Evolutionary conservation across 495 filamentous ascomycete species (phyloP).

Genomic region (Amorphotheca resinae): DNA sequence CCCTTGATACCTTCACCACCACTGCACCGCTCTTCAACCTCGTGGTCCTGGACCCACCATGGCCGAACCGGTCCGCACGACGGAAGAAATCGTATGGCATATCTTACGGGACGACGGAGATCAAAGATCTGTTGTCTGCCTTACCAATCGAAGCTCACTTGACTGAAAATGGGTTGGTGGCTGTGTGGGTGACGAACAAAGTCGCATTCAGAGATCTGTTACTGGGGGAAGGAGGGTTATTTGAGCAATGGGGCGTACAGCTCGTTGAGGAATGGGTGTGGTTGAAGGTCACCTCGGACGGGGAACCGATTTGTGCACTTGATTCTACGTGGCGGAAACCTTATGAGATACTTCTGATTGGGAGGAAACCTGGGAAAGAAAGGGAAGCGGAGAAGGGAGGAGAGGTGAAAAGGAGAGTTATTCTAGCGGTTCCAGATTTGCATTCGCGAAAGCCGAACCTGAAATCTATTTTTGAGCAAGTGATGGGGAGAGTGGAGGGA

Average conservation of each 20-base stretch:
- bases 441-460: conserved; percentile 79
- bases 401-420: conserved; percentile 19
- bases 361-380: conserved; percentile 19
- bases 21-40: conserved; percentile 51
- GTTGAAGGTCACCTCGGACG: conserved; percentile 66
- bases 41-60: conserved; percentile 83
- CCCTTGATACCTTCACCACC: conserved; percentile 21
- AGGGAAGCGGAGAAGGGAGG: conserved; percentile 6
- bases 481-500: conserved; percentile 25
- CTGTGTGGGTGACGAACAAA: conserved; percentile 86
- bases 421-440: conserved; percentile 74
- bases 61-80: conserved; percentile 79
- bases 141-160: conserved; percentile 47
- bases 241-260: conserved; percentile 50
- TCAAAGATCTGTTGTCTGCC: conserved; percentile 30
- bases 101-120: conserved; percentile 28
- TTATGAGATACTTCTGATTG: conserved; percentile 75
- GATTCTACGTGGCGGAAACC: conserved; percentile 67
- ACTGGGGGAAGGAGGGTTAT: conserved; percentile 37
- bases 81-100: conserved; percentile 55
- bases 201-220: conserved; percentile 44
- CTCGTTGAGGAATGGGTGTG: conserved; percentile 79
- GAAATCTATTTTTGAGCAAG: conserved; percentile 30
- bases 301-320: conserved; percentile 58
- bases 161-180: conserved; percentile 43